phyloP scores from a whole-genome alignment of 306 rosid species.

The Senna siamea region DNA sequence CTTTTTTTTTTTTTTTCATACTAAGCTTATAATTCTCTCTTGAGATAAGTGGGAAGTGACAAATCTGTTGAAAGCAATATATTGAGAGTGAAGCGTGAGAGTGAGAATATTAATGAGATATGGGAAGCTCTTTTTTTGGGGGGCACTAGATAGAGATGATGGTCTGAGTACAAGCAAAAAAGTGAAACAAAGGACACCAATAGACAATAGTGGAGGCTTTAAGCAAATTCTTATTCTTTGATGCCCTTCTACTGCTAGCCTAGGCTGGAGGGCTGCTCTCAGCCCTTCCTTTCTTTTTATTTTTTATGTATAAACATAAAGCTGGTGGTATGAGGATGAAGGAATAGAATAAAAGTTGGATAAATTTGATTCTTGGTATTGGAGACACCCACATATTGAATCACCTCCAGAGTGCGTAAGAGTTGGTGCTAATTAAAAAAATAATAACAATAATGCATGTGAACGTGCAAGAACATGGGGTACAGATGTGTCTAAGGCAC shows the following conservation, averaged over 20 bases:
- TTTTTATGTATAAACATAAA: slow-evolving; percentile 49
- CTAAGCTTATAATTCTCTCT: too few species aligned
- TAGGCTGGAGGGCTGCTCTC: slow-evolving; percentile 33
- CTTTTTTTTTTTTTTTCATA: slow-evolving; percentile 22
- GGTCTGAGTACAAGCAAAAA: slow-evolving; percentile 19
- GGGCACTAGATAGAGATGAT: slow-evolving; percentile 39
- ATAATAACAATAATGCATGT: slow-evolving; percentile 14
- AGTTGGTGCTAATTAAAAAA: slow-evolving; percentile 9
- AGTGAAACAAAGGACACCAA: slow-evolving; percentile 45
- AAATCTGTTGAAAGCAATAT: slow-evolving; percentile 34
- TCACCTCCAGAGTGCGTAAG: not conserved
- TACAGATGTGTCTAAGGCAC: slow-evolving; percentile 50
- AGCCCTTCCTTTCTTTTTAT: slow-evolving; percentile 31
- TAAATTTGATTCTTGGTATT: not conserved
- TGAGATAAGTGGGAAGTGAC: not conserved
- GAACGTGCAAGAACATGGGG: slow-evolving; percentile 64
- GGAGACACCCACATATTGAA: too few species aligned
- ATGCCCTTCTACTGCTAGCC: slow-evolving; percentile 38
- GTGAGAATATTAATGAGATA: slow-evolving; percentile 42
- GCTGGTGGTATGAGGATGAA: slow-evolving; percentile 39
- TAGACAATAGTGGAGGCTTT: slow-evolving; percentile 57
- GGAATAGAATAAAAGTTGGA: slow-evolving; percentile 36
- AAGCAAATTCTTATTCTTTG: slow-evolving; percentile 73
- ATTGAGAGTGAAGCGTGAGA: slow-evolving; percentile 34
- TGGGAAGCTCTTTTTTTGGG: too few species aligned